Evolutionary conservation across 75 land plant species (phyloP).

Genomic region (Isoetes taiwanensis): DNA sequence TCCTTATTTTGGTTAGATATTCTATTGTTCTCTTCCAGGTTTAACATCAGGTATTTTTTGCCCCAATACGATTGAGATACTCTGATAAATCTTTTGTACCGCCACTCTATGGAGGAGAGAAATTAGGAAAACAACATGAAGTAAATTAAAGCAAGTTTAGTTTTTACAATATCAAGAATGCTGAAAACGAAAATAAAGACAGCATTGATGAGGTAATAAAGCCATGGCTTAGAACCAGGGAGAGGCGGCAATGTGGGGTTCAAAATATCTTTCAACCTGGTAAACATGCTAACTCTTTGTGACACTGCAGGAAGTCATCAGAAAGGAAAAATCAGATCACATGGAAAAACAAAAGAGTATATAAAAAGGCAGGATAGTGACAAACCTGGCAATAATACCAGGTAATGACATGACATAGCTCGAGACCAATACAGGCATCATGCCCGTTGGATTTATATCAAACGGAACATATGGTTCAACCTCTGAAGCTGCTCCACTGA

Average conservation of each 20-base stretch:
- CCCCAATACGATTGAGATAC: slow-evolving; percentile 93
- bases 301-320: slow-evolving; percentile 30
- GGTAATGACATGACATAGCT: slow-evolving; percentile 83
- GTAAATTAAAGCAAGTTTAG: not conserved
- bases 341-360: not conserved
- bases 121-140: not conserved
- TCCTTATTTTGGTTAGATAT: slow-evolving; percentile 74
- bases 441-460: slow-evolving; percentile 92
- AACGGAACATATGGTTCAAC: slow-evolving; percentile 98
- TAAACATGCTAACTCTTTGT: slow-evolving; percentile 53
- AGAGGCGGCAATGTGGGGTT: slow-evolving; percentile 54
- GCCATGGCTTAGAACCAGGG: slow-evolving; percentile 75
- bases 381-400: slow-evolving; percentile 68
- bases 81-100: slow-evolving; percentile 80
- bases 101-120: not conserved
- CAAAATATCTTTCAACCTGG: slow-evolving; percentile 41
- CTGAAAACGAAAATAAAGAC: slow-evolving; percentile 71
- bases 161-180: slow-evolving; percentile 79
- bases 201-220: slow-evolving; percentile 61
- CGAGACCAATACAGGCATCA: slow-evolving; percentile 88
- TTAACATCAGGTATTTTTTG: slow-evolving; percentile 78
- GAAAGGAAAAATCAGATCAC: not conserved
- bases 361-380: not conserved
- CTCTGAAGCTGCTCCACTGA: slow-evolving; percentile 52
- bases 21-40: slow-evolving; percentile 82